Evolutionary conservation across 2,329 filamentous ascomycete genomes (phyloP), one percentile per base, ranked within the genome.

Genomic region (Alternaria brassicae): DNA sequence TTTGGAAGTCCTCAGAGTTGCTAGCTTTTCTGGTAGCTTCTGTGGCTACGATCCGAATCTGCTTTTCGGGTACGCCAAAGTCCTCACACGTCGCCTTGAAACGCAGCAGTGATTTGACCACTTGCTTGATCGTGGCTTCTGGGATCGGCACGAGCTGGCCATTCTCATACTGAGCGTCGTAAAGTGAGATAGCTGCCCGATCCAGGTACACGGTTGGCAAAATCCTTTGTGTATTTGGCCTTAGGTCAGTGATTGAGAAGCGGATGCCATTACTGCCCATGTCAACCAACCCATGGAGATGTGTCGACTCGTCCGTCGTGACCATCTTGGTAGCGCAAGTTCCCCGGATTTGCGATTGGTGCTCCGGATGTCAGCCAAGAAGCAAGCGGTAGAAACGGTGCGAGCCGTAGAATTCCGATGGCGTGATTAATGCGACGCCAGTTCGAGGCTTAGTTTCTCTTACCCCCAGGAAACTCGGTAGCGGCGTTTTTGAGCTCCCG

Each of bases 241-340:
- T 85, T n/a, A 96, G 84, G 66, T 92, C 88, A 8, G 92, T 91
- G 71, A 97, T 92, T 42, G 92, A 94, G 82, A 96, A 96, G 55
- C 93, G 91, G 70, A 97, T 94, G 70, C 93, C 93, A 81, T 97
- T 97, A 82, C 92, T 77, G 54, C 74, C 74, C 74, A 77, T 76
- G 42, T 77, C 74, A 60, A 77, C 74, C 61, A 77, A 60, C 27
- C 72, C 74, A 71, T 75, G 72, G 53, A 71, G 72, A 52, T 67
- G 62, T 51, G 49, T 53, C 40, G 63, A 66, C 49, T 58, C 66
- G 51, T 69, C 62, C 48, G 30, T 40, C 19, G 61, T 61, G 30
- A 49, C 58, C 61, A 66, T 66, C 34, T 44, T 39, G 53, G 36
- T 53, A 56, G 55, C 58, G 48, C 56, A 49, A 57, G 21, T 63